Conservation (phyloP, 1,284 basidiomycete genomes). For the Ceratobasidium sp. region DNA sequence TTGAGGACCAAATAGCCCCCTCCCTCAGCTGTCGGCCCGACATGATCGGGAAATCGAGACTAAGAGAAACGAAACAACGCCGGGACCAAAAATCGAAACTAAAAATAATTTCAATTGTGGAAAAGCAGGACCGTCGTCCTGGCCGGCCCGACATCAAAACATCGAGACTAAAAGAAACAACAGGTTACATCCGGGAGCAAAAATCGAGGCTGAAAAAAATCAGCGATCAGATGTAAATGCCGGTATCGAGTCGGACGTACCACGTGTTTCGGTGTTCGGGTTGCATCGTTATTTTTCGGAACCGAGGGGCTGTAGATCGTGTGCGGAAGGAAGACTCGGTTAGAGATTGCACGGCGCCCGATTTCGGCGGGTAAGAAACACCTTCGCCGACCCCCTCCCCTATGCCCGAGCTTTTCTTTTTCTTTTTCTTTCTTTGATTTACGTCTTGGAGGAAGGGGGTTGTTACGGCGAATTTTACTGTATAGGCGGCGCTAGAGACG, state of each 20-base stretch:
- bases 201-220: background rate
- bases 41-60: no score
- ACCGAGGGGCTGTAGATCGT: constrained; percentile 12
- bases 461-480: no score
- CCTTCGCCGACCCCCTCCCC: no score
- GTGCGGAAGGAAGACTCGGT: background rate
- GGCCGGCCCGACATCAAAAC: no score
- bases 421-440: no score
- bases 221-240: background rate
- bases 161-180: background rate
- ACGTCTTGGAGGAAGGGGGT: background rate
- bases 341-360: background rate
- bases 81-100: background rate
- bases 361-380: background rate
- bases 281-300: background rate
- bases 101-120: background rate
- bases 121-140: no score
- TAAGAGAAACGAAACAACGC: no score
- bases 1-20: no score
- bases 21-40: no score
- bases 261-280: constrained; percentile 37
- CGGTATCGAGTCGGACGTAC: constrained; percentile 23
- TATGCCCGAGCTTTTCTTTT: background rate
- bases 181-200: no score
- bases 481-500: no score